Percentiles rank a stretch among this genome's conserved stretches.
Conservation (phyloP, 2,329 filamentous ascomycete genomes). For the Xylariaceae sp. region DNA sequence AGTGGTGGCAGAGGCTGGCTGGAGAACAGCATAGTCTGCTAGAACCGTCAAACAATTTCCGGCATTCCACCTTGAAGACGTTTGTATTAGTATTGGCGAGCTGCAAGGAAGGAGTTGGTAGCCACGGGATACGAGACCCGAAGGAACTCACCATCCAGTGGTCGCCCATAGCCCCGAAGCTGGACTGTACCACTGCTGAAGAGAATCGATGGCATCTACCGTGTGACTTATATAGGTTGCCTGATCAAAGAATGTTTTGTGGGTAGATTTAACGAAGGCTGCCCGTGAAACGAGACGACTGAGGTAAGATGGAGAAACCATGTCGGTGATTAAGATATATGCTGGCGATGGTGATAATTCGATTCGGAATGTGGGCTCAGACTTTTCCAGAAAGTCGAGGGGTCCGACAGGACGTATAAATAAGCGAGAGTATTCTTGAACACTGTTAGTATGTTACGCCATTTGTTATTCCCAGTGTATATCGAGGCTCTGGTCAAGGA, state of each 20-base stretch:
- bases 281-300: neutral
- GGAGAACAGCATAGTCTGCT: conserved; percentile 18
- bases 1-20: conserved; percentile 10
- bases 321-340: neutral
- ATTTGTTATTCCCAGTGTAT: too few relatives aligned
- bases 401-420: conserved; percentile 49
- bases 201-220: neutral
- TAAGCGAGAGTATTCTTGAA: too few relatives aligned
- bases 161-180: neutral
- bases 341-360: too few relatives aligned
- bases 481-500: too few relatives aligned
- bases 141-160: neutral
- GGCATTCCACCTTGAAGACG: neutral
- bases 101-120: too few relatives aligned
- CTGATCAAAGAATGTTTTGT: neutral
- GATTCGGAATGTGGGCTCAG: too few relatives aligned
- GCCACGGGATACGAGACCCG: too few relatives aligned
- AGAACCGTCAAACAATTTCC: conserved; percentile 3
- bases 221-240: neutral
- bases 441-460: too few relatives aligned
- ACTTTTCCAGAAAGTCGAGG: conserved; percentile 60
- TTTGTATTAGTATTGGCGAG: too few relatives aligned
- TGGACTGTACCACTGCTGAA: neutral
- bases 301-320: neutral
- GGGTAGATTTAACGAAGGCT: neutral